These are phyloP conservation scores for Nidularia pulvinata DNA, from an alignment of 768 basidiomycete species.

Conservation along the genomic window DNA sequence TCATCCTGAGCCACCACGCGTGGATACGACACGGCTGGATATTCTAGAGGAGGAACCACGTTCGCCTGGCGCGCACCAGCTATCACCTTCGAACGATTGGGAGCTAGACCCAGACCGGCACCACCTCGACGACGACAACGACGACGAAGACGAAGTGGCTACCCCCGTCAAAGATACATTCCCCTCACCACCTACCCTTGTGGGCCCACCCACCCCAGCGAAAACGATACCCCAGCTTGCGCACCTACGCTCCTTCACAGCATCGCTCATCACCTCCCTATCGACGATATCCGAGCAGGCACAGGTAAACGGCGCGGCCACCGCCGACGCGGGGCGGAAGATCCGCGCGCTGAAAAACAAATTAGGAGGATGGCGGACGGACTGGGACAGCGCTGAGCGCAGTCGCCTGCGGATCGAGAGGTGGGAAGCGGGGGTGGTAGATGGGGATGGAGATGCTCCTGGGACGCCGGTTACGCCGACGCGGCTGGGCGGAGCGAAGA, in stretches of 20 bases:
- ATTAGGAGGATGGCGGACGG: constrained; percentile 74
- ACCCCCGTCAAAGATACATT: constrained; percentile 65
- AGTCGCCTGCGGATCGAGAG: constrained; percentile 75
- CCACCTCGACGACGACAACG: constrained; percentile 43
- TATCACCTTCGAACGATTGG: constrained; percentile 46
- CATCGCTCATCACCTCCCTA: constrained; percentile 74
- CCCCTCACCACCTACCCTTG: constrained; percentile 42
- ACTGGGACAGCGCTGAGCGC: constrained; percentile 85
- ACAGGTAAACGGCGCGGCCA: constrained; percentile 84
- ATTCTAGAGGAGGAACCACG: constrained; percentile 36
- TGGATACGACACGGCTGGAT: constrained; percentile 19
- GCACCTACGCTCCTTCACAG: constrained; percentile 71
- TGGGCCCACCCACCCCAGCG: constrained; percentile 55
- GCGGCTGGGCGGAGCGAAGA: constrained; percentile 25
- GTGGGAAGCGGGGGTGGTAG: constrained; percentile 72
- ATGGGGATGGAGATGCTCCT: constrained; percentile 26
- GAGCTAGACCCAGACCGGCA: constrained; percentile 55
- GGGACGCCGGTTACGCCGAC: constrained; percentile 23
- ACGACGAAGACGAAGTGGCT: constrained; percentile 31
- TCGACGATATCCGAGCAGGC: constrained; percentile 84
- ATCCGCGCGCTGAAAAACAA: constrained; percentile 86
- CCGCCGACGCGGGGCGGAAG: constrained; percentile 84
- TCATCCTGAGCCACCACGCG: constrained; percentile 16
- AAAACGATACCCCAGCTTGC: constrained; percentile 65
- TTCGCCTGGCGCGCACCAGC: constrained; percentile 13